Percentiles rank a stretch among this genome's conserved stretches.
Evolutionary conservation across 2,329 filamentous ascomycete genomes (phyloP).

Genomic region (Fusarium virguliforme): DNA sequence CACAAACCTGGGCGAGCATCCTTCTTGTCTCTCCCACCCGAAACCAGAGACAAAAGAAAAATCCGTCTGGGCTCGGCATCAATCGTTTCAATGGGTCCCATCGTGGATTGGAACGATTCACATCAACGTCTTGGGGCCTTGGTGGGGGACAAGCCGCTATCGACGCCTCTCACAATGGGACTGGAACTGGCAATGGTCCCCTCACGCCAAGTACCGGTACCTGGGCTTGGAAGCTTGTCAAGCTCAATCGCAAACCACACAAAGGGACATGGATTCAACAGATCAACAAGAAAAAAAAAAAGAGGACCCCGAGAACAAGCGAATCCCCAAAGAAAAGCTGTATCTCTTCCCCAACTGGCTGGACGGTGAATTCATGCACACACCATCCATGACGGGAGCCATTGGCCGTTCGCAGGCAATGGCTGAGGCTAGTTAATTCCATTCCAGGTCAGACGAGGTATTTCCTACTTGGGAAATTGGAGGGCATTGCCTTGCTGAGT

Average conservation of each 20-base stretch:
- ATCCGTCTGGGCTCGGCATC: constrained; percentile 19
- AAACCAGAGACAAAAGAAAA: constrained; percentile 26
- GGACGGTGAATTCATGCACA: constrained; percentile 29
- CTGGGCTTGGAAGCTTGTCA: constrained; percentile 37
- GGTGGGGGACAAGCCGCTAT: constrained; percentile 36
- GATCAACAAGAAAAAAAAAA: constrained; percentile 51
- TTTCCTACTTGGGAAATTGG: constrained; percentile 27
- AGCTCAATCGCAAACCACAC: constrained; percentile 44
- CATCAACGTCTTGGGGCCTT: constrained; percentile 31
- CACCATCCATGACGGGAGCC: constrained; percentile 20
- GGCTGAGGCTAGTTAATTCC: constrained; percentile 15
- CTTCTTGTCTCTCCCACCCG: constrained; percentile 27
- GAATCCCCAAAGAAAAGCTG: constrained; percentile 51
- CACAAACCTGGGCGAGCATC: constrained; percentile 18
- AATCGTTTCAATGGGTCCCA: constrained; percentile 1
- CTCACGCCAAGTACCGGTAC: constrained; percentile 40
- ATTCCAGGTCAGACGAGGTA: constrained; percentile 21
- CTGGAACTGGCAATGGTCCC: constrained; percentile 28
- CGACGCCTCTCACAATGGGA: constrained; percentile 32
- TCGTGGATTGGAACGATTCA: constrained; percentile 29
- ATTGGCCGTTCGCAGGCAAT: constrained; percentile 18
- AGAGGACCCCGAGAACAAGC: constrained; percentile 46
- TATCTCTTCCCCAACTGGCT: constrained; percentile 49
- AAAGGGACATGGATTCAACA: constrained; percentile 51
- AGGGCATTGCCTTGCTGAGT: constrained; percentile 2